Evolutionary conservation across 257 asterid genomes (phyloP).

Genomic region (Pogostemon cablin): DNA sequence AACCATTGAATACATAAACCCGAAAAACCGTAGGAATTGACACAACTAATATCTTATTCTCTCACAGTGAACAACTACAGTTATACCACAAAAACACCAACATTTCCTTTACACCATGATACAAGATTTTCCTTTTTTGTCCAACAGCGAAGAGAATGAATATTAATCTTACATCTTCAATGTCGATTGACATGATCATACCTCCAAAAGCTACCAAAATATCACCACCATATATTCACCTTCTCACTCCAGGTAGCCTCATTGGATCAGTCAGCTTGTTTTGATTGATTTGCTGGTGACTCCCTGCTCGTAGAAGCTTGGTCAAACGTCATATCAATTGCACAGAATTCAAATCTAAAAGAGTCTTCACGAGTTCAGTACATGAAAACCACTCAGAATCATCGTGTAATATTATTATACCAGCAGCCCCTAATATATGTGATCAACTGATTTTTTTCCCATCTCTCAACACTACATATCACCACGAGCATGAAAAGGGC

Average conservation of each 20-base stretch:
- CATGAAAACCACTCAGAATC: slow-evolving; percentile 41
- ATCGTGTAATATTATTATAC: slow-evolving; percentile 24
- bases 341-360: slow-evolving; percentile 35
- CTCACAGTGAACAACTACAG: slow-evolving; percentile 9
- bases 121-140: slow-evolving; percentile 28
- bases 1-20: not conserved
- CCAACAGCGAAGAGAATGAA: slow-evolving; percentile 10
- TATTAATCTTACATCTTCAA: slow-evolving; percentile 35
- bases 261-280: slow-evolving; percentile 33
- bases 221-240: slow-evolving; percentile 44
- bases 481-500: slow-evolving; percentile 40
- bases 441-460: slow-evolving; percentile 48
- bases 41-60: slow-evolving; percentile 12
- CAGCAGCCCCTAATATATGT: slow-evolving; percentile 68
- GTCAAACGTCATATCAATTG: slow-evolving; percentile 32
- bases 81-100: slow-evolving; percentile 8
- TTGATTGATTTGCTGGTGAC: slow-evolving; percentile 39
- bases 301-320: slow-evolving; percentile 39
- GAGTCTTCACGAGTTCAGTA: slow-evolving; percentile 50
- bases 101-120: slow-evolving; percentile 22
- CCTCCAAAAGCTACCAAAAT: slow-evolving; percentile 42
- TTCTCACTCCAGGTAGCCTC: slow-evolving; percentile 34
- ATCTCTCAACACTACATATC: slow-evolving; percentile 27
- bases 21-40: not conserved
- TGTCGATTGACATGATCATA: slow-evolving; percentile 50